Evolutionary conservation across 148 eudicot genomes (phyloP).

Genomic region (Amaranthus cruentus): DNA sequence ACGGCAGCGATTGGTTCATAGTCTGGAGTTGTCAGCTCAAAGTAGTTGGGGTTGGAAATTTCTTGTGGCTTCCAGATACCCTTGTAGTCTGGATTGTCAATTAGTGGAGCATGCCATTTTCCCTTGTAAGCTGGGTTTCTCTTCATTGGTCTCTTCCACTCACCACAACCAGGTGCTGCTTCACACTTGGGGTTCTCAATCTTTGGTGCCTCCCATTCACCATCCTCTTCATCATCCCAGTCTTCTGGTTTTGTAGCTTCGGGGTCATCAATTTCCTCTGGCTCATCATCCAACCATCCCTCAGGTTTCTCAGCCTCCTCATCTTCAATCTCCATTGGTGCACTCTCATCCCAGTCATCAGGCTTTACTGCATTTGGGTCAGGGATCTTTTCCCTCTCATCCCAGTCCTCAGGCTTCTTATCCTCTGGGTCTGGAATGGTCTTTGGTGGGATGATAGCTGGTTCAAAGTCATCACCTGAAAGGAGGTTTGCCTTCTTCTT

Average conservation of each 20-base stretch:
- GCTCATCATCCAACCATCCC: slow-evolving; percentile 97
- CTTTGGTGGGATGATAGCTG: slow-evolving; percentile 69
- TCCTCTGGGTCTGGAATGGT: slow-evolving; percentile 89
- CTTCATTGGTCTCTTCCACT: slow-evolving; percentile 86
- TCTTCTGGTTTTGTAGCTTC: slow-evolving; percentile 92
- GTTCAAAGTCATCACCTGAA: slow-evolving; percentile 70
- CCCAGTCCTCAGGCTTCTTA: slow-evolving; percentile 94
- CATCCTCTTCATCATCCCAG: slow-evolving; percentile 99
- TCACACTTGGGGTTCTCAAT: slow-evolving; percentile 83
- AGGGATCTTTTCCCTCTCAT: slow-evolving; percentile 75
- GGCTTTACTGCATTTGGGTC: slow-evolving; percentile 74
- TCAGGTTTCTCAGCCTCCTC: slow-evolving; percentile 91
- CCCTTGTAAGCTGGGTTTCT: slow-evolving; percentile 91
- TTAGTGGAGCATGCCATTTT: slow-evolving; percentile 77
- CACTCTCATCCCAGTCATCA: slow-evolving; percentile 98
- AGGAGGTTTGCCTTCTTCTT: slow-evolving; percentile 82
- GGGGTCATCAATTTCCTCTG: slow-evolving; percentile 90
- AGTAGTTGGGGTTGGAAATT: slow-evolving; percentile 80
- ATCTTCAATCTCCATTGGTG: slow-evolving; percentile 90
- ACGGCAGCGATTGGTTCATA: slow-evolving; percentile 92
- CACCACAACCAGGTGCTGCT: slow-evolving; percentile 92
- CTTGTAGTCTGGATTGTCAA: slow-evolving; percentile 86
- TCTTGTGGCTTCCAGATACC: slow-evolving; percentile 91
- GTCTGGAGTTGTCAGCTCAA: slow-evolving; percentile 70
- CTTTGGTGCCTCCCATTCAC: slow-evolving; percentile 97